Evolutionary conservation across 495 filamentous ascomycete genomes (phyloP), one percentile per base, ranked within the genome.

Genomic region (Tuber aestivum): DNA sequence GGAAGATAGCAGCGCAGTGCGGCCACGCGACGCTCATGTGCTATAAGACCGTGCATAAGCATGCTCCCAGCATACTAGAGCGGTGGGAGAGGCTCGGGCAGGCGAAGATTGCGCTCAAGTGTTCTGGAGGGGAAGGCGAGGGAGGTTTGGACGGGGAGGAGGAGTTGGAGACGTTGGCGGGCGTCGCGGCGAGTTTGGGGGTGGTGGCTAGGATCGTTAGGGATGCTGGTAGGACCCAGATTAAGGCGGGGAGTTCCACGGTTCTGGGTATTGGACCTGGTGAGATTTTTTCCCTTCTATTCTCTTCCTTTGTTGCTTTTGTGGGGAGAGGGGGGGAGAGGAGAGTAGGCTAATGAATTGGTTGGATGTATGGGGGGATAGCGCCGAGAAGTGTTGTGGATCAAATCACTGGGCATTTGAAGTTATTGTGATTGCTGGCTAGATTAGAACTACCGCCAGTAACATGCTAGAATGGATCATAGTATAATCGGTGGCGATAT

Each of bases 211-310:
- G 92, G 83, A 90, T 97, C 44, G 93, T 99, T 71, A 89, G 92
- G 80, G 95, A 99, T 87, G 95, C 95, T n/a, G 95, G 95, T 40
- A 88, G 95, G 74, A 99, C 95, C 42, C 96, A 98, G 89, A 97
- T 99, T 85, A 94, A 91, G n/a, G 89, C 89, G 65, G 94, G 96
- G 27, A 96, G 92, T 82, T 87, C 91, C 81, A 99, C 95, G 6
- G 95, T 98, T 44, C 86, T 97, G 56, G 95, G 96, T 7, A 87
- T 99, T 76, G 92, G 92, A 1, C 90, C 97, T 50, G 81, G 80
- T 82, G 50, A 74, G 70, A 4, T 56, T 61, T 32, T 32, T 32
- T 32, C 8, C 0, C 5, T 35, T 18, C 20, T 5, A 27, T 32
- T 14, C 5, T 61, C 23, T 35, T 35, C 27, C 56, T 65, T 18